phyloP scores from a whole-genome alignment of 495 filamentous ascomycete genomes.

The Aspergillus cristatus region DNA sequence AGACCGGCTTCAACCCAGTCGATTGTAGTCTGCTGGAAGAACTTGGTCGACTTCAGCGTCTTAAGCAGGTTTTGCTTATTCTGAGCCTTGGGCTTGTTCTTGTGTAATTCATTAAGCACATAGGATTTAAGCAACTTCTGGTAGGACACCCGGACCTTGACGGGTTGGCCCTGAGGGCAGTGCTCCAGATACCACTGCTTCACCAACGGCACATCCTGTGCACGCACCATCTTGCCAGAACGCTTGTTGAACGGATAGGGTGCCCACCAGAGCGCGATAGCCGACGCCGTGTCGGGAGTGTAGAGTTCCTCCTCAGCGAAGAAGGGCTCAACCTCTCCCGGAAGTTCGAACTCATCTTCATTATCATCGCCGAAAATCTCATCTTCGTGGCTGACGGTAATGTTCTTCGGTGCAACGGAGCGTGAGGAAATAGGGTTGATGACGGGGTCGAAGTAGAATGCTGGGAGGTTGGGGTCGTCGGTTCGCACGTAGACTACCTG shows the following conservation, averaged over 20 bases:
- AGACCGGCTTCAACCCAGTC: conserved; percentile 99
- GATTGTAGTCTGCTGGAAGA: conserved; percentile 98
- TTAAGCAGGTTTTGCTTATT: conserved; percentile 89
- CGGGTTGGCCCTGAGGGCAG: conserved; percentile 82
- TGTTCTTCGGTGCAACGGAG: conserved; percentile 89
- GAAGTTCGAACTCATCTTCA: conserved; percentile 83
- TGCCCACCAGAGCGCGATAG: conserved; percentile 96
- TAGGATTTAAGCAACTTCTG: conserved; percentile 96
- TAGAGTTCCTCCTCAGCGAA: conserved; percentile 83
- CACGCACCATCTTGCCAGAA: conserved; percentile 95
- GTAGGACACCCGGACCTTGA: conserved; percentile 98
- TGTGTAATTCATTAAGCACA: conserved; percentile 94
- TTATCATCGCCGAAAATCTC: conserved; percentile 88
- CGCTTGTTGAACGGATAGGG: conserved; percentile 93
- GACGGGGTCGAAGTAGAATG: conserved; percentile 95
- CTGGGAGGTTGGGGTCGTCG: conserved; percentile 81
- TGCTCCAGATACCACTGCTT: conserved; percentile 99
- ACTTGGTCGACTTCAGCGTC: conserved; percentile 90
- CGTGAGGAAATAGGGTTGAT: conserved; percentile 98
- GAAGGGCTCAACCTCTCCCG: conserved; percentile 75
- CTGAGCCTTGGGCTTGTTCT: conserved; percentile 86
- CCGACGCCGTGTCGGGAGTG: conserved; percentile 81
- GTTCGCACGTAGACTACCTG: conserved; percentile 85
- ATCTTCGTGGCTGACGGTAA: conserved; percentile 88
- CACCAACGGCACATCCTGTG: conserved; percentile 92